Conservation (phyloP, 345 rosid species). For the Anastatica hierochuntica region DNA sequence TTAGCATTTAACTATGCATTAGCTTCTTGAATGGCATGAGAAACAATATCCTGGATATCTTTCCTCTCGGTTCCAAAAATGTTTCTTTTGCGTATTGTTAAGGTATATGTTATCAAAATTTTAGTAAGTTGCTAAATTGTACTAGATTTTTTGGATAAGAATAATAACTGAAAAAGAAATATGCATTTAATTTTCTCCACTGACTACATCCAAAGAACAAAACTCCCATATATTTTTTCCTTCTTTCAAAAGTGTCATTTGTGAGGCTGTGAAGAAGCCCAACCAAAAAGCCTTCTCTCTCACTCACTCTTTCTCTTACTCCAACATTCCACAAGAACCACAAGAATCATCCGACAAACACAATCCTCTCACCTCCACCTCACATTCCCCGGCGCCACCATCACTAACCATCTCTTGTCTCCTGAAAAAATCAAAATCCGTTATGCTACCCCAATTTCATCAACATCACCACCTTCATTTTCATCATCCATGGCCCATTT, state of each 20-base stretch:
- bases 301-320: neutral
- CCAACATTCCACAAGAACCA: conserved; percentile 21
- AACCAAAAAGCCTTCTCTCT: conserved; percentile 8
- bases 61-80: no score
- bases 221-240: no score
- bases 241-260: conserved; percentile 9
- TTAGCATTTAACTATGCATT: no score
- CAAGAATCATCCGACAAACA: conserved; percentile 29
- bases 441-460: conserved; percentile 18
- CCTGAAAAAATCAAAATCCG: conserved; percentile 22
- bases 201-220: conserved; percentile 14
- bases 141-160: no score
- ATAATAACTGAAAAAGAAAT: neutral
- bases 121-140: neutral
- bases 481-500: conserved; percentile 21
- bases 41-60: no score
- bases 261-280: conserved; percentile 12
- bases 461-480: conserved; percentile 17
- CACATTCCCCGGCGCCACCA: conserved; percentile 23
- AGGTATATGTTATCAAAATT: neutral
- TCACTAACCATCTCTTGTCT: conserved; percentile 7
- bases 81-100: no score
- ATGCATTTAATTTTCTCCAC: neutral
- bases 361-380: conserved; percentile 30
- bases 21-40: no score